Evolutionary conservation across 805 yeast species (phyloP).

Genomic region (Candida chauliodis): DNA sequence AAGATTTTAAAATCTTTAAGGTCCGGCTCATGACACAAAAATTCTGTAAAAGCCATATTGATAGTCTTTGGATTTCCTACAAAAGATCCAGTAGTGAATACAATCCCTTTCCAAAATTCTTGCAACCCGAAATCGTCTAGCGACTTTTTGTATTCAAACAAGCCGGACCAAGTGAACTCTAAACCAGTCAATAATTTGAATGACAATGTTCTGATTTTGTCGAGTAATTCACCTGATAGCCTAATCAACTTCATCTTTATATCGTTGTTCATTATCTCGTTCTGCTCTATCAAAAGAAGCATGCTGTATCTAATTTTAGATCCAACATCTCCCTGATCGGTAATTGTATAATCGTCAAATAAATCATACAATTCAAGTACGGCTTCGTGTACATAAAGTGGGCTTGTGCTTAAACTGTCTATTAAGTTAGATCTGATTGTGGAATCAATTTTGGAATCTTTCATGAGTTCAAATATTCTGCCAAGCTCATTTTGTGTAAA

Average conservation of each 20-base stretch:
- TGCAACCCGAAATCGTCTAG: not conserved
- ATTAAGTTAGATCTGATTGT: slow-evolving; percentile 26
- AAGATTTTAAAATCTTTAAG: slow-evolving; percentile 7
- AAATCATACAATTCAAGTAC: slow-evolving; percentile 24
- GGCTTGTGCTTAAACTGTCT: slow-evolving; percentile 16
- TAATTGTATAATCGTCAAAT: slow-evolving; percentile 73
- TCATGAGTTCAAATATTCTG: slow-evolving; percentile 22
- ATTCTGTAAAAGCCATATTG: slow-evolving; percentile 35
- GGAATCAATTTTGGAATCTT: slow-evolving; percentile 24
- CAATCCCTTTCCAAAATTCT: slow-evolving; percentile 54
- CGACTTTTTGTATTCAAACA: slow-evolving; percentile 2
- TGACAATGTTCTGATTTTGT: slow-evolving; percentile 46
- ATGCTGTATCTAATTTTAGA: slow-evolving; percentile 60
- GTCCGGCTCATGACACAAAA: slow-evolving; percentile 22
- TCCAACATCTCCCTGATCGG: slow-evolving; percentile 92
- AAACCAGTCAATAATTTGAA: slow-evolving; percentile 22
- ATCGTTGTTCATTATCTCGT: slow-evolving; percentile 12
- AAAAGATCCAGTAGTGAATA: slow-evolving; percentile 53
- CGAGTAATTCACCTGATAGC: slow-evolving; percentile 62
- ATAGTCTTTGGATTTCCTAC: slow-evolving; percentile 47
- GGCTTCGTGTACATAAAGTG: slow-evolving; percentile 5
- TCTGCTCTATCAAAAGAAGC: slow-evolving; percentile 34
- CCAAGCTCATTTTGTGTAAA: slow-evolving; percentile 13
- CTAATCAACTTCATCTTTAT: slow-evolving; percentile 44
- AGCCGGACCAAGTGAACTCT: slow-evolving; percentile 9